Percentiles rank a stretch among this genome's conserved stretches.
Evolutionary conservation across 352 stramenopile genomes (phyloP).

Genomic region (Phytophthora nicotianae): DNA sequence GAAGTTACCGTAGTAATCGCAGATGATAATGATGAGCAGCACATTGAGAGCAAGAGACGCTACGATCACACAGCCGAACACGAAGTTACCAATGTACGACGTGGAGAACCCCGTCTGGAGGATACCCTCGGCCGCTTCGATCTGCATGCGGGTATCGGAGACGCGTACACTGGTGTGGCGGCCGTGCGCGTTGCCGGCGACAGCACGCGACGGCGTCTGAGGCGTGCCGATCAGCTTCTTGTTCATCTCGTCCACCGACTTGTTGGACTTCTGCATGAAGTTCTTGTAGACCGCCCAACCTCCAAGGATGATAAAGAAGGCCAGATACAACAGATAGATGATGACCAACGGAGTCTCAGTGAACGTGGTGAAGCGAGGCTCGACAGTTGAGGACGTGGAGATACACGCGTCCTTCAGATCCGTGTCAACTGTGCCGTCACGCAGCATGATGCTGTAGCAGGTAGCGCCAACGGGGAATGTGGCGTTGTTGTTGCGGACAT

Average conservation of each 20-base stretch:
- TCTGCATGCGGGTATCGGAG: background rate
- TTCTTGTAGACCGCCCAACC: slow-evolving; percentile 26
- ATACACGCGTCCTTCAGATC: slow-evolving; percentile 11
- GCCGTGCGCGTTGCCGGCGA: slow-evolving; percentile 1
- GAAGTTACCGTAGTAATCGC: slow-evolving; percentile 45
- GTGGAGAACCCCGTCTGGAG: background rate
- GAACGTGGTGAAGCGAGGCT: slow-evolving; percentile 32
- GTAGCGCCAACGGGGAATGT: slow-evolving; percentile 44
- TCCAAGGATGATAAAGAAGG: slow-evolving; percentile 39
- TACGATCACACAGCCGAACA: slow-evolving; percentile 33
- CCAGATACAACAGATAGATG: slow-evolving; percentile 39
- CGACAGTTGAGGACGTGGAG: slow-evolving; percentile 15
- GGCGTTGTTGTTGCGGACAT: slow-evolving; percentile 56
- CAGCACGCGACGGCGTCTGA: slow-evolving; percentile 25
- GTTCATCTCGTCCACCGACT: slow-evolving; percentile 37
- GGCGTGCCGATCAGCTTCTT: slow-evolving; percentile 33
- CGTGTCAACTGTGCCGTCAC: slow-evolving; percentile 21
- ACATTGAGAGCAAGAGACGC: slow-evolving; percentile 20
- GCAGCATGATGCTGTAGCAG: slow-evolving; percentile 33
- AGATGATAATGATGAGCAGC: slow-evolving; percentile 38
- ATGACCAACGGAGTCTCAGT: slow-evolving; percentile 30
- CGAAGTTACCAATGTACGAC: slow-evolving; percentile 14
- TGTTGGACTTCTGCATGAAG: slow-evolving; percentile 24
- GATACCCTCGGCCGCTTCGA: background rate
- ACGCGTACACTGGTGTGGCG: background rate